Base-by-base conservation (phyloP, 2,329 filamentous ascomycete species). In the Blastomyces percursus region DNA sequence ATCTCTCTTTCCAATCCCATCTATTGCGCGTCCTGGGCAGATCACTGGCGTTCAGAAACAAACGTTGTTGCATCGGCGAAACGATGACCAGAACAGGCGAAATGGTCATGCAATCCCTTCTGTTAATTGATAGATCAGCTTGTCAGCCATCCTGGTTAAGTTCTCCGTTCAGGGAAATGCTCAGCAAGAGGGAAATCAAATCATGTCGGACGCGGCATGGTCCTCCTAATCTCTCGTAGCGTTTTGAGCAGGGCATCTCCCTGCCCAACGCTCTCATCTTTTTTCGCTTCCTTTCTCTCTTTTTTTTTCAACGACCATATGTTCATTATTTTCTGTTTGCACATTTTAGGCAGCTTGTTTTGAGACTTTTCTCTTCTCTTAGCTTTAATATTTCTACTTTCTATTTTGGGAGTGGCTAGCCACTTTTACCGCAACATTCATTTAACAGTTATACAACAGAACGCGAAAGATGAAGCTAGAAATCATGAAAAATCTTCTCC, bases 21-120 rank as follows among this genome's bases (percentile, higher is more conserved):
- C n/a, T 57, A 24, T 44, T 57, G 55, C 55, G 55, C 14, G 38
- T 57, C 35, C 24, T 42, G 42, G 24, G n/a, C 32, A 21, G 54
- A 42, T 42, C 54, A 7, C 9, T n/a, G 9, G 30, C 3, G 19
- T 38, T 35, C 52, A 55, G 52, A 55, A 38, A 55, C 52, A 55
- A 32, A 35, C 27, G 2, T 30, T 38, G 52, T 38, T 35, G 8
- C 54, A 56, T 40, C 54, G 12, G 14, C 54, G 24, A 21, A 8
- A 35, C 55, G 60, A 62, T 48, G 61, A 35, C 54, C 54, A 32
- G 32, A 59, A 48, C 44, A 14, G 42, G 58, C 21, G 44, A 35
- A 19, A 30, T 14, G 19, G 44, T n/a, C 27, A 48, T 48, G 58
- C 21, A 51, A 16, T 60, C 19, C 32, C 14, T 40, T 51, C 42